A percentile compares a stretch with the other conserved stretches of the same genome.
phyloP scores from a whole-genome alignment of 768 basidiomycete genomes.

The Leccinum olivaceopallidum region DNA sequence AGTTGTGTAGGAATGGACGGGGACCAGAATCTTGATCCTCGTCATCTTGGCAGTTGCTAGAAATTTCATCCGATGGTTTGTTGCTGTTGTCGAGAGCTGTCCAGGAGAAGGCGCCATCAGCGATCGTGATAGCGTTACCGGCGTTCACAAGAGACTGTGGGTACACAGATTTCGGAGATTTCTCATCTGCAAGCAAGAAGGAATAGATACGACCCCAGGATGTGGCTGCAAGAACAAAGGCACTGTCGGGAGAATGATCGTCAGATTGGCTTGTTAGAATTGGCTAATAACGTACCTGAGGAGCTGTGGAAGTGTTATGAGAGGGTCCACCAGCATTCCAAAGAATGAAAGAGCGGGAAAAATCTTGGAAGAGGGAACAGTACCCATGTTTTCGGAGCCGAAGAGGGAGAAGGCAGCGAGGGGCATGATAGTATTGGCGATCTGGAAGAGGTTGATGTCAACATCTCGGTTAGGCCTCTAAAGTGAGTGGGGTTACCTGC shows the following conservation, averaged over 20 bases:
- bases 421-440: conserved; percentile 33
- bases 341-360: conserved; percentile 35
- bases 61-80: conserved; percentile 3
- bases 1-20: conserved; percentile 20
- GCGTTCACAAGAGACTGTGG: conserved; percentile 7
- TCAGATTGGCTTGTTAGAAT: not conserved
- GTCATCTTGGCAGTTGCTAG: conserved; percentile 11
- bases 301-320: conserved; percentile 30
- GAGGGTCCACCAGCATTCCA: conserved; percentile 33
- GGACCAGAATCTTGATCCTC: conserved; percentile 10
- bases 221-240: conserved; percentile 24
- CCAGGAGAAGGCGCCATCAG: conserved; percentile 28
- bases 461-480: not conserved
- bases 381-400: conserved; percentile 29
- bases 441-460: conserved; percentile 13
- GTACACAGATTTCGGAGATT: conserved; percentile 4
- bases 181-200: conserved; percentile 31
- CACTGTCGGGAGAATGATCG: conserved; percentile 12
- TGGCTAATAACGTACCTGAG: conserved; percentile 21
- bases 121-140: conserved; percentile 22
- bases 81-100: conserved; percentile 11
- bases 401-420: conserved; percentile 34
- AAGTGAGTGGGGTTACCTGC: conserved; percentile 13
- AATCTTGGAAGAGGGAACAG: conserved; percentile 19
- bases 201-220: conserved; percentile 32